Evolutionary conservation across 2,329 filamentous ascomycete genomes (phyloP).

Genomic region (Penicillium sp.): DNA sequence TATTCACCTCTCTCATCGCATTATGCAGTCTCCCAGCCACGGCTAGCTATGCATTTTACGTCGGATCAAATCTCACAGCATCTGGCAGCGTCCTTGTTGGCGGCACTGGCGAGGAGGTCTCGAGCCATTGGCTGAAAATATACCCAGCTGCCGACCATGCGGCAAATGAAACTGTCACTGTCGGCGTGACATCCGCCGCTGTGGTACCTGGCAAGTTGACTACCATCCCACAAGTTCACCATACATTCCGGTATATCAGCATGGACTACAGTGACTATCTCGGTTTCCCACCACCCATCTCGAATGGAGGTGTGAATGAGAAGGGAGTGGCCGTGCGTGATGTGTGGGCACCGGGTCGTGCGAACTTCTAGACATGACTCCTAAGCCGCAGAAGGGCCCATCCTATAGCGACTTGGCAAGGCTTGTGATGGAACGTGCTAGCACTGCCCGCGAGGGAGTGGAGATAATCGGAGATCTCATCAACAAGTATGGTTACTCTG

Average conservation of each 20-base stretch:
- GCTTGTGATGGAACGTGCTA: neutral
- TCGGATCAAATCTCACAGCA: constrained; percentile 1
- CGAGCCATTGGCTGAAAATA: neutral
- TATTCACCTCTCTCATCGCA: neutral
- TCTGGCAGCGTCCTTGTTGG: neutral
- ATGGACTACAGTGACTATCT: constrained; percentile 1
- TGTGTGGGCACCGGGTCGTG: neutral
- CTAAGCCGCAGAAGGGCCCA: neutral
- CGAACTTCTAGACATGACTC: neutral
- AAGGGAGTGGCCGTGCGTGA: neutral
- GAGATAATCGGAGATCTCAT: neutral
- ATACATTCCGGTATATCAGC: neutral
- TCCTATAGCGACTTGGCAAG: neutral
- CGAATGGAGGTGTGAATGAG: neutral
- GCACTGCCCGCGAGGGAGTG: neutral
- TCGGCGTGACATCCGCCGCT: neutral
- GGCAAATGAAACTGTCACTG: neutral
- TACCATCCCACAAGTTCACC: neutral
- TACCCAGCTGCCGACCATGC: neutral
- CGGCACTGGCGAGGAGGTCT: neutral
- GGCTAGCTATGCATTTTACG: neutral
- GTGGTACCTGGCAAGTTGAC: neutral
- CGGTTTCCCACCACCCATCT: neutral
- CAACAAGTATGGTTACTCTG: neutral
- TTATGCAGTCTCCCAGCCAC: neutral